Evolutionary conservation across 2,329 filamentous ascomycete genomes (phyloP), one percentile per base, ranked within the genome.

Genomic region (Dactylella cylindrospora): DNA sequence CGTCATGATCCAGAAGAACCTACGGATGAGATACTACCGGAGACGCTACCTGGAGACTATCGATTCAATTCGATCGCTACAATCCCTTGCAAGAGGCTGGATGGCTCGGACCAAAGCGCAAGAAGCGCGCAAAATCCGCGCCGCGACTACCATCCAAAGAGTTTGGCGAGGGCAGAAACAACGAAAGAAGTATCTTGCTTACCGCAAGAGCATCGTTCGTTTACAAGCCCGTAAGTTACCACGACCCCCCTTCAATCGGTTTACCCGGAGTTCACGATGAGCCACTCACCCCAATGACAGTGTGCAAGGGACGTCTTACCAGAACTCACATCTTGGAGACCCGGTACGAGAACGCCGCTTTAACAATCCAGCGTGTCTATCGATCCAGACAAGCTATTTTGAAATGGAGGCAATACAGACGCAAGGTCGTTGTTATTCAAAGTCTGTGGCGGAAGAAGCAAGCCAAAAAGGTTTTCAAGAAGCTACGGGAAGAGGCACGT

Each of bases 1-100:
- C 9, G 88, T 95, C 68, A 87, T 98, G 84, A 98, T 98, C 53
- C 93, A 98, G 75, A 98, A 98, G 84, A 98, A 98, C 71, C 76
- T 98, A 52, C 86, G 84, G 66, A 90, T 89, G 72, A 95, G 95
- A 74, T 97, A 95, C 76, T 96, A 96, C 75, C 85, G 93, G 55
- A 86, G 86, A 69, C 87, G 86, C 70, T 98, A 95, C 72, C 79
- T 98, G 35, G 88, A 93, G 66, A 89, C 90, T 49, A 84, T 91
- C 43, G 81, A 86, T 55, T 84, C 90, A 15, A 85, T 98, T 66
- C 79, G 95, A 65, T 77, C 79, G 36, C 84, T 90, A 65, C 93
- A 98, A 74, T 81, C 91, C 39, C 78, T 85, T 53, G 80, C 84
- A 65, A 80, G 93, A 70, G 91, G 86, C 28, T 85, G 85, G 73